Percentiles rank a stretch among this genome's conserved stretches.
Evolutionary conservation across 352 stramenopile genomes (phyloP).

Genomic region (Globisporangium iwayamae): DNA sequence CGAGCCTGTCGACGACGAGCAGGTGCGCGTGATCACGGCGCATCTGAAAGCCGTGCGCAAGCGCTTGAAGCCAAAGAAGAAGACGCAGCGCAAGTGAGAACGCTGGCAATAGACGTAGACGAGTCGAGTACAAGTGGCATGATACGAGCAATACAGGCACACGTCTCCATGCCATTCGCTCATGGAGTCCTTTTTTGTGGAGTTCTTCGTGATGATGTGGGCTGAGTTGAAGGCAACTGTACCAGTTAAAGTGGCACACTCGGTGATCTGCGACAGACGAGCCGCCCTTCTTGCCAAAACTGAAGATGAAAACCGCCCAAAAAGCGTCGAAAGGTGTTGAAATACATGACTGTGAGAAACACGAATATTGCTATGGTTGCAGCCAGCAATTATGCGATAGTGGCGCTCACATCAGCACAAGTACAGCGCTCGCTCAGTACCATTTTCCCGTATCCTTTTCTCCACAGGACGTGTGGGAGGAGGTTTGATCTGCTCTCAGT

Average conservation of each 20-base stretch:
- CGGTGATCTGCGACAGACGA: neutral
- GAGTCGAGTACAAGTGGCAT: neutral
- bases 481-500: neutral
- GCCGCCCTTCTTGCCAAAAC: neutral
- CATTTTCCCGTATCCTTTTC: neutral
- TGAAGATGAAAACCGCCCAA: neutral
- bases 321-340: too few relatives aligned
- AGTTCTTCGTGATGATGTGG: neutral
- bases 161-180: neutral
- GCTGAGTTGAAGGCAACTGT: neutral
- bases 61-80: slow-evolving; percentile 19
- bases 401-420: too few relatives aligned
- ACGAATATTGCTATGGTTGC: neutral
- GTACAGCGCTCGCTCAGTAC: neutral
- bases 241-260: neutral
- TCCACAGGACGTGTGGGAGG: neutral
- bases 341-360: neutral
- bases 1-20: slow-evolving; percentile 31
- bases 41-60: slow-evolving; percentile 47
- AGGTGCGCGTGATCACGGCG: slow-evolving; percentile 41
- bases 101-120: neutral
- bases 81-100: slow-evolving; percentile 9
- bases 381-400: neutral
- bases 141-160: neutral
- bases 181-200: neutral